Conservation (phyloP, 768 basidiomycete genomes). For the Aureoboletus auriporus region DNA sequence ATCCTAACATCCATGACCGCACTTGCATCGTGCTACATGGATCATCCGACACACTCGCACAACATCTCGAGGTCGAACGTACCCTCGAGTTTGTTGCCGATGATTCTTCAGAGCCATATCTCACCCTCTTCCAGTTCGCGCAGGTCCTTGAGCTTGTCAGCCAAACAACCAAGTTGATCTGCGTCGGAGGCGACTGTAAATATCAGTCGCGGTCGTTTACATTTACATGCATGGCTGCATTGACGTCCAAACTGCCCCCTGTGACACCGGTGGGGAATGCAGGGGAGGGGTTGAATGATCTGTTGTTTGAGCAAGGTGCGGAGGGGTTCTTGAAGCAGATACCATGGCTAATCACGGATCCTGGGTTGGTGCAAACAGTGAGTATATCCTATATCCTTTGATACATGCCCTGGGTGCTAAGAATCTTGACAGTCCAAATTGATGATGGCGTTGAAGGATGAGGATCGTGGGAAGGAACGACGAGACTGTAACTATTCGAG, state of each 20-base stretch:
- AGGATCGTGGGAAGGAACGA: too few relatives aligned
- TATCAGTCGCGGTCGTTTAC: conserved; percentile 15
- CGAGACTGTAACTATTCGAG: too few relatives aligned
- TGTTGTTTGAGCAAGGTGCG: conserved; percentile 8
- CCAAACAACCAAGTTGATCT: background rate
- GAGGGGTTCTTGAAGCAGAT: conserved; percentile 8
- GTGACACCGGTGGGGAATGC: background rate
- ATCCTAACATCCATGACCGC: conserved; percentile 13
- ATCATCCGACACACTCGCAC: background rate
- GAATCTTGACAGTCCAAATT: too few relatives aligned
- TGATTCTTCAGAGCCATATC: background rate
- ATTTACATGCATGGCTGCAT: conserved; percentile 9
- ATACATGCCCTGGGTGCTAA: too few relatives aligned
- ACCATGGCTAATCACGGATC: background rate
- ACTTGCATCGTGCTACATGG: background rate
- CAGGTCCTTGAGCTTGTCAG: conserved; percentile 10
- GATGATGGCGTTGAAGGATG: too few relatives aligned
- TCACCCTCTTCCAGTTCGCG: conserved; percentile 3
- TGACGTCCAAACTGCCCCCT: conserved; percentile 5
- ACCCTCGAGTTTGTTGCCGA: conserved; percentile 2
- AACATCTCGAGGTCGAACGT: conserved; percentile 11
- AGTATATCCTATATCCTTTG: too few relatives aligned
- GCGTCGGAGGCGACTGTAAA: conserved; percentile 9
- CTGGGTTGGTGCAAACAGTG: too few relatives aligned
- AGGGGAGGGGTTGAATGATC: conserved; percentile 1